Conservation (phyloP, 1,139 yeast genomes). For the Kurtzmaniella quercitrusa region DNA sequence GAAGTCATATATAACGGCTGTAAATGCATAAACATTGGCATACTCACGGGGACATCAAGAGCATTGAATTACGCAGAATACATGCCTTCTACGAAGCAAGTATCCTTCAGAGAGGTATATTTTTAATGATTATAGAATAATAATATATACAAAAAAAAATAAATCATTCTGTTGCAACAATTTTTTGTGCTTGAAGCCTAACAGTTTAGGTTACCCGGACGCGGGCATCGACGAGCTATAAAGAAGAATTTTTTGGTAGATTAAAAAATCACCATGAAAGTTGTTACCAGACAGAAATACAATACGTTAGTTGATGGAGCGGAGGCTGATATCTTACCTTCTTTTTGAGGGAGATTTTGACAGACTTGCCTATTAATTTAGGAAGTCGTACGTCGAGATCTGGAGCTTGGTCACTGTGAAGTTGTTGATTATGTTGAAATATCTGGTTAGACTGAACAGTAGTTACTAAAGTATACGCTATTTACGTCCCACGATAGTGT, state of each 20-base stretch:
- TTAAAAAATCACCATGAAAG: conserved; percentile 20
- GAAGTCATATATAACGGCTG: conserved; percentile 82
- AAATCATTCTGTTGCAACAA: neutral
- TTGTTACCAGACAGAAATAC: conserved; percentile 36
- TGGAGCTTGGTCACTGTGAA: conserved; percentile 11
- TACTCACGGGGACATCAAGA: conserved; percentile 42
- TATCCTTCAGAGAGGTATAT: conserved; percentile 45
- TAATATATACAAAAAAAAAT: neutral
- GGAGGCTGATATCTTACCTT: conserved; percentile 13
- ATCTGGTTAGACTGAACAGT: conserved; percentile 43
- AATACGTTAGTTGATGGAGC: conserved; percentile 20
- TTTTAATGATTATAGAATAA: conserved; percentile 17
- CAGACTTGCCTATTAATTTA: conserved; percentile 49
- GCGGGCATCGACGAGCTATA: neutral
- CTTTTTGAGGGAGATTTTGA: conserved; percentile 3
- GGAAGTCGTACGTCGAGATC: conserved; percentile 28
- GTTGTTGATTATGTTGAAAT: conserved; percentile 34
- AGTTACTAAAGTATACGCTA: conserved; percentile 46
- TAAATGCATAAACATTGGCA: conserved; percentile 70
- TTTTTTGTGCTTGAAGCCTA: neutral
- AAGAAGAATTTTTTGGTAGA: neutral
- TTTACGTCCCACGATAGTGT: conserved; percentile 36
- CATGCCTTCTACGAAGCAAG: conserved; percentile 51
- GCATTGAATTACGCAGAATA: conserved; percentile 69
- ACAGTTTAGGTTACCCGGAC: conserved; percentile 5